Evolutionary conservation across 2,329 filamentous ascomycete genomes (phyloP), one percentile per base, ranked within the genome.

Genomic region (Hypoxylon sp.): DNA sequence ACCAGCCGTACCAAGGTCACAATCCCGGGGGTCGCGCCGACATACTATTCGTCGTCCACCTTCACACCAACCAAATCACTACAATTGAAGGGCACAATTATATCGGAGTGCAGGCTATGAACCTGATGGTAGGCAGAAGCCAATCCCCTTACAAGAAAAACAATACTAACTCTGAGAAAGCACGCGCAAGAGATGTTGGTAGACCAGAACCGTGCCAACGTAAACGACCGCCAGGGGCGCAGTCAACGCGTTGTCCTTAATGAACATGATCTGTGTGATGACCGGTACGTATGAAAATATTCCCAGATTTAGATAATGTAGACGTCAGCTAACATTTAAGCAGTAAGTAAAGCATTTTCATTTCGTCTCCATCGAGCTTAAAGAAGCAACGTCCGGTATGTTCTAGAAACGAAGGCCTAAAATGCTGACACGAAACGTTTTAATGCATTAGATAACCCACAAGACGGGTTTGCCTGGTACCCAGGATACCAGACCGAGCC

Each of bases 51-150:
- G 42, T 46, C 42, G 19, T 46, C 17, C 42, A 46, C 17, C 42
- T 46, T 19, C 42, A 46, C 42, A 46, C 42, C 42, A 11, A 46
- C 42, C 42, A 46, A 46, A 46, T 46, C 42, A 24, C 19, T 21
- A 46, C 17, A 11, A 46, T 46, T 6, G 17, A 46, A 10, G 42
- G 42, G 1, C 17, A 46, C 3, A 17, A 46, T 10, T 46, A 46
- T 10, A 46, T 46, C 42, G 42, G 42, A 19, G 42, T 46, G 17
- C 42, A 46, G 7, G 42, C 42, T 24, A 21, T 46, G 17, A 46
- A 24, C 42, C 7, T 46, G 17, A 46, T 46, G 17, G 42, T 46
- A 46, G 4, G 42, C 17, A 21, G 6, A 46, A 21, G 2, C 19
- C n/a, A 19, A 21, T 6, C 2, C 17, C 17, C 5, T 46, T 46